Conservation (phyloP, 2,329 filamentous ascomycete genomes). For the Pyrenophora tritici-repentis region DNA sequence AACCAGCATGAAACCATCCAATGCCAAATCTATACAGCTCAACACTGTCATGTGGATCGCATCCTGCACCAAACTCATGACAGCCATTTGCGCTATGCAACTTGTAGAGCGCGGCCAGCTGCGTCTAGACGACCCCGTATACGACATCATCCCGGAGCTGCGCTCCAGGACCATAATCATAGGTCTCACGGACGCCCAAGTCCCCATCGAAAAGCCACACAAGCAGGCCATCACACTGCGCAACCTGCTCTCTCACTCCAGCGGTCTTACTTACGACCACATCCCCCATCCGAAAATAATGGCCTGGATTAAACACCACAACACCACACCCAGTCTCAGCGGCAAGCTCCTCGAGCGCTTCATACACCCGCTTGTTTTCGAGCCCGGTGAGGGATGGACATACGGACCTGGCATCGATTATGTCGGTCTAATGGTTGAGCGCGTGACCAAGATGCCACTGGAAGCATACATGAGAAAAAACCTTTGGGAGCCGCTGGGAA, state of each 20-base stretch:
- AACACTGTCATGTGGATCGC: slow-evolving; percentile 47
- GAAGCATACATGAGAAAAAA: slow-evolving; percentile 64
- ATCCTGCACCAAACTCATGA: slow-evolving; percentile 49
- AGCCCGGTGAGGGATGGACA: slow-evolving; percentile 57
- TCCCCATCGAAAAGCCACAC: slow-evolving; percentile 30
- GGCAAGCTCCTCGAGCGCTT: slow-evolving; percentile 53
- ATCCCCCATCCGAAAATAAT: slow-evolving; percentile 46
- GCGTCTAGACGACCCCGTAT: slow-evolving; percentile 40
- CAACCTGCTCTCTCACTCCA: slow-evolving; percentile 57
- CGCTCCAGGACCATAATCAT: slow-evolving; percentile 31
- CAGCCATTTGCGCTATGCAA: slow-evolving; percentile 40
- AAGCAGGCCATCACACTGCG: slow-evolving; percentile 36
- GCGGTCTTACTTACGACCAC: slow-evolving; percentile 54
- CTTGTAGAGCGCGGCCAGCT: slow-evolving; percentile 43
- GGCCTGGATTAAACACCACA: slow-evolving; percentile 45
- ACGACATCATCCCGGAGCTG: slow-evolving; percentile 42
- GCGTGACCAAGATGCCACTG: slow-evolving; percentile 54
- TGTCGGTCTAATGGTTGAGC: slow-evolving; percentile 54
- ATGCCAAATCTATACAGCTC: slow-evolving; percentile 28
- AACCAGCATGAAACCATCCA: slow-evolving; percentile 27
- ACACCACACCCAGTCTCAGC: slow-evolving; percentile 41
- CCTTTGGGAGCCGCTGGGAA: slow-evolving; percentile 52
- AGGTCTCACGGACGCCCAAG: slow-evolving; percentile 30
- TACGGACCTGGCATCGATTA: slow-evolving; percentile 58
- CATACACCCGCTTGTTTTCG: slow-evolving; percentile 39